Base-by-base conservation (phyloP, 306 rosid genomes). In the Dryas drummondii region DNA sequence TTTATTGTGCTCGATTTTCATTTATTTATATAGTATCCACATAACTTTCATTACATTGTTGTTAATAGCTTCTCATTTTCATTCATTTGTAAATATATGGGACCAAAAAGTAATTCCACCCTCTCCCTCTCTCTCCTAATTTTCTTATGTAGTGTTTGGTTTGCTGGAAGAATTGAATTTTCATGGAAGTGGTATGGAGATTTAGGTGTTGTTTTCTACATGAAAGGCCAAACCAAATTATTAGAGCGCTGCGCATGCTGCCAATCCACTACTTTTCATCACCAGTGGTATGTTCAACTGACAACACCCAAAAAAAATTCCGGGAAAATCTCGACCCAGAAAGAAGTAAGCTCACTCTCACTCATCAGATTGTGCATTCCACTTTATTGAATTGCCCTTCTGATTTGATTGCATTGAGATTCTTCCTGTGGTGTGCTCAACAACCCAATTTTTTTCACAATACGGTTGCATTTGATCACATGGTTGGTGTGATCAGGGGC, bases 401-500 rank as follows among this genome's bases (percentile, higher is more conserved):
- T 50, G 93, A 90, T 79, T 83, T 90, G 74, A 73, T 86, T 26
- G 76, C 93, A 15, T 82, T 90, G 15, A 83, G 88, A 14, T 65
- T 80, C 62, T 90, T 90, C 71, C 17, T 90, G 42, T 77, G 88
- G 85, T 84, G 87, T 44, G 85, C 87, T 2, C 79, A 80, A 54
- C 86, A 81, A 16, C 89, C 62, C 14, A 70, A 70, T 66, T 86
- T 71, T 66, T 80, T 76, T 50, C 90, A 76, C 37, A 64, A 85
- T 47, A 47, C 69, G 0, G 12, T 19, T 2, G 84, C 71, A 0
- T 42, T 86, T 40, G 84, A 83, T 46, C 75, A 54, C 77, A 85
- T 90, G 80, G 76, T 83, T 14, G 53, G 64, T 13, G 86, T 72
- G 64, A 73, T 88, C 15, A 26, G 14, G 14, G 86, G 86, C 41